Evolutionary conservation across 1,139 yeast species (phyloP), one percentile per base, ranked within the genome.

Genomic region (Saccharomyces hybrid): DNA sequence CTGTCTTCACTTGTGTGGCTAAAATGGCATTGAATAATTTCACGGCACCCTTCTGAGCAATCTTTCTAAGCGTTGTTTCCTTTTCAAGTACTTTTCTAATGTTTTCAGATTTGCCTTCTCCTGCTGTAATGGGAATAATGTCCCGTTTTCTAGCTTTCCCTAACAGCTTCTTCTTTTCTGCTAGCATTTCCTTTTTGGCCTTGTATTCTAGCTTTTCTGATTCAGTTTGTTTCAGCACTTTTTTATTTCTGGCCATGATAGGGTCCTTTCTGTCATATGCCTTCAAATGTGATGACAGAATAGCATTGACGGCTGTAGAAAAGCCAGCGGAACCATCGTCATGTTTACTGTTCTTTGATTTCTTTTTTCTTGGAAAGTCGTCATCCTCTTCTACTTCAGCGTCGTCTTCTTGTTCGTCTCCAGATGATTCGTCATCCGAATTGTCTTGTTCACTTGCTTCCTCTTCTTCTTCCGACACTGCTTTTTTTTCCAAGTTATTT

Each of bases 21-120:
- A 90, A 78, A 32, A 93, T 86, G 1, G 97, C 98, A 69, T 93
- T 93, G 72, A 93, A 90, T 58, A 93, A 77, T 65, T 86, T 83
- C 19, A 93, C 95, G 16, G 90, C 98, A 75, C 99, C 99, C 64
- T 86, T 80, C 72, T 93, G 97, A 0, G 98, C 98, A 34, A 84
- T 79, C 68, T 90, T 91, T 69, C 87, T 86, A 65, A 89, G 74
- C 61, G 75, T 76, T 60, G 81, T 80, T 68, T 93, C 99, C 54
- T 78, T 79, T 55, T 86, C 93, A 44, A 91, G 69, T 3, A 79
- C 71, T 48, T 75, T 76, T 64, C 90, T 79, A 7, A 79, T 78
- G 55, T 75, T 75, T 38, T 74, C 78, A 3, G 80, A 78, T 14
- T 72, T 69, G 34, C 53, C 64, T 31, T n/a, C 38, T 28, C 26